Conservation (phyloP, 495 filamentous ascomycete species). For the Parathielavia hyrcaniae region DNA sequence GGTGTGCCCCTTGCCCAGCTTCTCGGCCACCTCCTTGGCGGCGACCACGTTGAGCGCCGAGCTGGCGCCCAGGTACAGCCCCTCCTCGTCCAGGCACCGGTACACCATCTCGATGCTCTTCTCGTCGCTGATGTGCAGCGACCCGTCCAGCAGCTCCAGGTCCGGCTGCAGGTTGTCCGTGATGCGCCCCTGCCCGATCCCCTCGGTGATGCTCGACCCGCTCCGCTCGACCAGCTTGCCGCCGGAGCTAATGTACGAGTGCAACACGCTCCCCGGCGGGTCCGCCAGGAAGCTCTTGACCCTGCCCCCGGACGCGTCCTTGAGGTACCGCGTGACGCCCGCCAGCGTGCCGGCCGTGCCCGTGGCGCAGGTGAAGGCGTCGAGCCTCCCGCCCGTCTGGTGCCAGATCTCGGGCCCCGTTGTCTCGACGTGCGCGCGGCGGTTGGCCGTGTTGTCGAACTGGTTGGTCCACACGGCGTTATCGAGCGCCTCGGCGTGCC, state of each 20-base stretch:
- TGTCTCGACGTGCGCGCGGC: slow-evolving; percentile 90
- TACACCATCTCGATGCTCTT: slow-evolving; percentile 98
- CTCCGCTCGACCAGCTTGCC: slow-evolving; percentile 74
- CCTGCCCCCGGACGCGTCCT: slow-evolving; percentile 67
- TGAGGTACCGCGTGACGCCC: slow-evolving; percentile 82
- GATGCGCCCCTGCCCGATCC: slow-evolving; percentile 94
- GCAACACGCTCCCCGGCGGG: slow-evolving; percentile 84
- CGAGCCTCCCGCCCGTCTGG: slow-evolving; percentile 80
- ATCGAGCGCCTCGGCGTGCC: slow-evolving; percentile 75
- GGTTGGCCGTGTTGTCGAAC: slow-evolving; percentile 94
- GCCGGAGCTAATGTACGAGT: slow-evolving; percentile 82
- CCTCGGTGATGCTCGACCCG: slow-evolving; percentile 91
- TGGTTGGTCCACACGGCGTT: slow-evolving; percentile 99
- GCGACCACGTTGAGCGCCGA: slow-evolving; percentile 91
- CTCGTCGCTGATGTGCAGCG: slow-evolving; percentile 79
- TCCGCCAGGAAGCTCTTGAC: slow-evolving; percentile 93
- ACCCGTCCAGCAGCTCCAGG: slow-evolving; percentile 77
- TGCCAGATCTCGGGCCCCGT: slow-evolving; percentile 96
- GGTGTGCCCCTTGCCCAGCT: slow-evolving; percentile 80
- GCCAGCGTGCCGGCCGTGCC: slow-evolving; percentile 91
- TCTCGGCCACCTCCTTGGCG: slow-evolving; percentile 88
- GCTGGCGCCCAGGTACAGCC: slow-evolving; percentile 91
- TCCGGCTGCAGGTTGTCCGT: slow-evolving; percentile 89
- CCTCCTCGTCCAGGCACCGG: slow-evolving; percentile 92
- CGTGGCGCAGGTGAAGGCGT: slow-evolving; percentile 93